phyloP scores from a whole-genome alignment of 306 rosid genomes.

The Hylodesmum podocarpum region DNA sequence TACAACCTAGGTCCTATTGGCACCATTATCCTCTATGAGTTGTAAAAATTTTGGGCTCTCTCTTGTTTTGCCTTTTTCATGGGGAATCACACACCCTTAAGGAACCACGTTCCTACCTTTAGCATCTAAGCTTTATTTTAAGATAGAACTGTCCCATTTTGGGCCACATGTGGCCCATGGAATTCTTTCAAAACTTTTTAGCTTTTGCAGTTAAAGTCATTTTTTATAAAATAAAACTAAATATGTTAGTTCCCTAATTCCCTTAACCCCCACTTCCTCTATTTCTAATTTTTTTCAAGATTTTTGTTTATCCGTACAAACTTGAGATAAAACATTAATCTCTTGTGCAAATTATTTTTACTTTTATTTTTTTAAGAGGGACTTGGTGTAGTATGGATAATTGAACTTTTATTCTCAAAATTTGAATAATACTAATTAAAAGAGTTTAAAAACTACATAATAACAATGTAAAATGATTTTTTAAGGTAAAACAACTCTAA shows the following conservation, averaged over 20 bases:
- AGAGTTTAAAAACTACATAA: too few species aligned
- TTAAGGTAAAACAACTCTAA: too few species aligned
- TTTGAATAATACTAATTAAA: too few species aligned
- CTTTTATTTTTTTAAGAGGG: too few species aligned
- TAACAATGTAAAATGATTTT: too few species aligned
- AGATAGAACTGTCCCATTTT: background rate
- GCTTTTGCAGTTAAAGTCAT: background rate
- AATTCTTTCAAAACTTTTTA: background rate
- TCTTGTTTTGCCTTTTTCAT: slow-evolving; percentile 20
- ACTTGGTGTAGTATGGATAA: too few species aligned
- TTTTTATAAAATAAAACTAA: background rate
- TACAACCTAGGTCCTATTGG: slow-evolving; percentile 48
- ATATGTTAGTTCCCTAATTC: too few species aligned
- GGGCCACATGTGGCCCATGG: background rate
- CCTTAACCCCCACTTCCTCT: too few species aligned
- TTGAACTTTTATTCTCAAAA: too few species aligned
- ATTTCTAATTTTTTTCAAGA: too few species aligned
- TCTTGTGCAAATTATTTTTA: background rate
- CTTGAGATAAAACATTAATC: background rate
- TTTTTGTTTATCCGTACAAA: background rate
- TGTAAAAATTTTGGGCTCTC: slow-evolving; percentile 26
- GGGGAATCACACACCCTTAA: slow-evolving; percentile 29
- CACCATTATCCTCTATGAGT: slow-evolving; percentile 47
- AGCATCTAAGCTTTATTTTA: background rate
- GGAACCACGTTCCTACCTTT: slow-evolving; percentile 7